Evolutionary conservation across 2,329 filamentous ascomycete species (phyloP).

Genomic region (Clonostachys rhizophaga): DNA sequence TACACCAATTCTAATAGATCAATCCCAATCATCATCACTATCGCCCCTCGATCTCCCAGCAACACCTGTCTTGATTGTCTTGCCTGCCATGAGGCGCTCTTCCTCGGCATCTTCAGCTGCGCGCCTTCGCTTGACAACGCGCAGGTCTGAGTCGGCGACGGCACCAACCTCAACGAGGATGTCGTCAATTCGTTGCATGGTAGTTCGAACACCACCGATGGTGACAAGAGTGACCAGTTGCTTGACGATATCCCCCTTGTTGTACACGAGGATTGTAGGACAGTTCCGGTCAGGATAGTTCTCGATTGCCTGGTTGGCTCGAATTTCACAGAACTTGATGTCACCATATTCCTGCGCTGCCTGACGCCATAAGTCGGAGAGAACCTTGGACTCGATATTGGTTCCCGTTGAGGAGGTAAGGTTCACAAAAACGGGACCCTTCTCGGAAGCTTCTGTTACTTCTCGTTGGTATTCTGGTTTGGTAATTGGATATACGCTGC

Average conservation of each 20-base stretch:
- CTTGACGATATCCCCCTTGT: conserved; percentile 85
- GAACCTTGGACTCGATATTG: conserved; percentile 79
- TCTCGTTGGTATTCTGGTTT: conserved; percentile 91
- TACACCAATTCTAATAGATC: background rate
- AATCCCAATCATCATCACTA: conserved; percentile 61
- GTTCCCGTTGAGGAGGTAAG: conserved; percentile 73
- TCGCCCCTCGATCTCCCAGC: conserved; percentile 36
- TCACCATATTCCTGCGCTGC: conserved; percentile 84
- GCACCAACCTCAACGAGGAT: conserved; percentile 80
- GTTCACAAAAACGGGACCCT: conserved; percentile 68
- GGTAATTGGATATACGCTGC: conserved; percentile 86
- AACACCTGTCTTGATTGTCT: conserved; percentile 47
- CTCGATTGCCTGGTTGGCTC: conserved; percentile 88
- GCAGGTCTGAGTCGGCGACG: conserved; percentile 71
- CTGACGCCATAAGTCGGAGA: conserved; percentile 82
- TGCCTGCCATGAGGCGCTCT: conserved; percentile 38
- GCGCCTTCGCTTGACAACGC: conserved; percentile 60
- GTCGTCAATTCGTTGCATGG: conserved; percentile 71
- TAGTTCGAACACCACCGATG: conserved; percentile 67
- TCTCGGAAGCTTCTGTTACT: conserved; percentile 83
- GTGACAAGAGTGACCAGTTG: conserved; percentile 88
- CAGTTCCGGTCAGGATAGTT: conserved; percentile 94
- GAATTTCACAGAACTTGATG: conserved; percentile 96
- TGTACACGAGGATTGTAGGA: conserved; percentile 89
- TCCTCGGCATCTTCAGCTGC: conserved; percentile 58